Base-by-base conservation (phyloP, 2,329 filamentous ascomycete genomes). In the Emmonsiellopsis sp. region DNA sequence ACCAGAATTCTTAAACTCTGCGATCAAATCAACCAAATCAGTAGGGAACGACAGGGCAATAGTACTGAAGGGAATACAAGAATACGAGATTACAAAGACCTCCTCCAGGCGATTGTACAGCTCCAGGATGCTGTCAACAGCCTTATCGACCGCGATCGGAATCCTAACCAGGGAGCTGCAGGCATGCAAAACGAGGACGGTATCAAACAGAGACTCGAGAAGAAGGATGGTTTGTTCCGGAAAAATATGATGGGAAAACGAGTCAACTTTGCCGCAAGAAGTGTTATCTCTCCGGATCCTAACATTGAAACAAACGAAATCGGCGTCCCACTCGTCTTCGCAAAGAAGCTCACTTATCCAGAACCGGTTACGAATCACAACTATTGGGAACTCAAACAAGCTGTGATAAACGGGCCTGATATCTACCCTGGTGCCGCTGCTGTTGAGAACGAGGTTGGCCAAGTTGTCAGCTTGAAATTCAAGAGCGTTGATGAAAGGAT, bases 221-320 rank as follows among this genome's bases (percentile, higher is more conserved):
- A 98, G 78, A 98, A 98, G 73, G 94, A 98, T 66, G 93, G 93
- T 59, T 78, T 98, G 33, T 98, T 98, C 77, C 81, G 93, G 63
- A 97, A 95, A 77, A 96, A 98, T 72, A 97, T 98, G 93, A 98
- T 98, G 93, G 93, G 93, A 56, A 98, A 98, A 77, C 90, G 93
- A 76, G 93, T 98, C 73, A 97, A 98, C 70, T 97, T 93, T 68
- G 93, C 93, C 49, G 93, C 93, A 39, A 86, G 93, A 68, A 95
- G 88, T 79, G 93, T 98, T 68, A 98, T 98, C 62, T 97, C 92
- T 8, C 93, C 93, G 0, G 93, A 98, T 66, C 93, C 93, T 2
- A 98, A 97, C 65, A 95, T 98, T 63, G 93, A 98, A 70, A 97
- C 93, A 14, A 97, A 95, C 69, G 93, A 98, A 72, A 97, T 98